Conservation (phyloP, 2,329 filamentous ascomycete genomes). For the Phyllosticta paracitricarpa region DNA sequence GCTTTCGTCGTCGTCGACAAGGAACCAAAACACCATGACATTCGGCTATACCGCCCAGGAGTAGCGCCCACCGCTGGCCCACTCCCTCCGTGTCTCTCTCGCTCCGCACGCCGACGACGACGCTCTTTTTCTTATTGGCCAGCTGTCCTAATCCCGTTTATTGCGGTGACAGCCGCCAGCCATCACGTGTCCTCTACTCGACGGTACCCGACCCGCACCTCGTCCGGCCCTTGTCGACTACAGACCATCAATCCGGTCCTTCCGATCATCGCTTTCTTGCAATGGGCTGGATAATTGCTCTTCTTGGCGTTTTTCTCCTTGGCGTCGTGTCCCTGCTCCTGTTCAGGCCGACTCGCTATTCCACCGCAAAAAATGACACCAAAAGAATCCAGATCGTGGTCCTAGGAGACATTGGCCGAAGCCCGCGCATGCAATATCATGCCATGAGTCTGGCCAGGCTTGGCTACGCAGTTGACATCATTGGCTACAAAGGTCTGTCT, state of each 20-base stretch:
- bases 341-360: slow-evolving; percentile 24
- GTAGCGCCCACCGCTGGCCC: neutral
- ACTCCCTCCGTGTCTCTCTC: neutral
- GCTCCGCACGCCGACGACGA: neutral
- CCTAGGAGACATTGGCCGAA: slow-evolving; percentile 87
- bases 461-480: slow-evolving; percentile 68
- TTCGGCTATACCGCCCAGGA: neutral
- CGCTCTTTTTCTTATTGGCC: neutral
- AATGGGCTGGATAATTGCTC: slow-evolving; percentile 23
- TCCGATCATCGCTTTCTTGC: neutral
- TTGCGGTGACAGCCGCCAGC: neutral
- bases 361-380: neutral
- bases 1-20: neutral
- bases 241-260: neutral
- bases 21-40: neutral
- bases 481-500: slow-evolving; percentile 77
- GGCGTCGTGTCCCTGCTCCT: slow-evolving; percentile 42
- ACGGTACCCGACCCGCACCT: neutral
- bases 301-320: slow-evolving; percentile 31
- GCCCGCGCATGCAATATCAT: slow-evolving; percentile 98
- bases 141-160: neutral
- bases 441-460: slow-evolving; percentile 81
- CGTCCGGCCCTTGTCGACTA: neutral
- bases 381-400: slow-evolving; percentile 68
- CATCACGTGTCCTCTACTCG: slow-evolving; percentile 1